phyloP scores from a whole-genome alignment of 495 filamentous ascomycete species.

The Hamigera avellanea region DNA sequence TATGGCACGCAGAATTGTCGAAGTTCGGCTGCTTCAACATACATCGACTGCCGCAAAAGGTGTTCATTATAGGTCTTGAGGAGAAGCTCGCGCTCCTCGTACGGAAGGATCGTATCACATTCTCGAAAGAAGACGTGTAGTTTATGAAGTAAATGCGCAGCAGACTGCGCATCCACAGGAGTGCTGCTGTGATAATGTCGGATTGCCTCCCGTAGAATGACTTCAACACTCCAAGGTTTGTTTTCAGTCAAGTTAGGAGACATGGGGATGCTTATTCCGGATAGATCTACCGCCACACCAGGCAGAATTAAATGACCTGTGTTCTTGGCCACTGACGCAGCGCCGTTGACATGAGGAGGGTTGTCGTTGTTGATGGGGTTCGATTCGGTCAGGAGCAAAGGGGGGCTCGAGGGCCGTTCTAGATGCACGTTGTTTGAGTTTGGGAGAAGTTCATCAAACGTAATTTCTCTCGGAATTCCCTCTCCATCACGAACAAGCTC shows the following conservation, averaged over 20 bases:
- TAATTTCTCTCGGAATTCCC: conserved; percentile 10
- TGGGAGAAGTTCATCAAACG: conserved; percentile 13
- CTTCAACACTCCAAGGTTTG: conserved; percentile 39
- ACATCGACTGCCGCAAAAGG: conserved; percentile 51
- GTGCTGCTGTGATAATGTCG: conserved; percentile 31
- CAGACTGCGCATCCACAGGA: conserved; percentile 33
- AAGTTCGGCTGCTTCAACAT: conserved; percentile 55
- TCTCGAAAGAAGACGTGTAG: conserved; percentile 29
- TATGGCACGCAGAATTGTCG: conserved; percentile 52
- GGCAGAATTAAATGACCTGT: conserved; percentile 5
- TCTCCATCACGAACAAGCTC: conserved; percentile 7
- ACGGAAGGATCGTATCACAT: conserved; percentile 31
- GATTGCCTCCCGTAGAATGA: conserved; percentile 32
- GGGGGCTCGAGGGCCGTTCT: conserved; percentile 30
- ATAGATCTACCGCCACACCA: conserved; percentile 12
- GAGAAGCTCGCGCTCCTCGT: conserved; percentile 36
- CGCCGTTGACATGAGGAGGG: conserved; percentile 1
- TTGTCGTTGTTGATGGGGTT: conserved; percentile 13
- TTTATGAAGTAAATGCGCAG: conserved; percentile 35
- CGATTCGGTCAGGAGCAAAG: conserved; percentile 26
- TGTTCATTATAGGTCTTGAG: conserved; percentile 54
- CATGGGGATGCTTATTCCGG: conserved; percentile 20
- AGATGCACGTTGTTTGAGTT: conserved; percentile 20
- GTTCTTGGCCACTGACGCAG: not conserved
- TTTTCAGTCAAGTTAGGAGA: conserved; percentile 16